These are phyloP conservation scores for Amaranthus tricolor DNA, from an alignment of 179 eudicot genomes.

Conservation along the genomic window DNA sequence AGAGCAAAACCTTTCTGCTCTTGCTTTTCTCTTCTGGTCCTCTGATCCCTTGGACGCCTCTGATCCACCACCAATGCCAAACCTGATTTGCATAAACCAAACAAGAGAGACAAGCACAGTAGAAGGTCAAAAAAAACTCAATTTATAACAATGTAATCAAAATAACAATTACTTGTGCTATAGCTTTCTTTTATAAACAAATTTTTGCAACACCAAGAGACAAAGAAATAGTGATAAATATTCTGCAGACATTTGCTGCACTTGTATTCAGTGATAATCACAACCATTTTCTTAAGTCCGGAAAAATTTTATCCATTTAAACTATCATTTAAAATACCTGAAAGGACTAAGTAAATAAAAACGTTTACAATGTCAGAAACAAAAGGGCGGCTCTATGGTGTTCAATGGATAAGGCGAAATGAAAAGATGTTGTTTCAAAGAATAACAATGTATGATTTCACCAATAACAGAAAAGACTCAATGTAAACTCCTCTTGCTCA, in stretches of 20 bases:
- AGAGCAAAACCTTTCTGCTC: conserved; percentile 57
- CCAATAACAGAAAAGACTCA: background rate
- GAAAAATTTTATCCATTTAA: too few relatives aligned
- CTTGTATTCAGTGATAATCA: background rate
- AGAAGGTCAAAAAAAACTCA: background rate
- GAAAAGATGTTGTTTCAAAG: too few relatives aligned
- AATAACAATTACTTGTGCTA: background rate
- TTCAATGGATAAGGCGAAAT: background rate
- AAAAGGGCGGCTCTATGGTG: background rate
- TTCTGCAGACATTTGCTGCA: background rate
- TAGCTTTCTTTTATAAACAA: background rate
- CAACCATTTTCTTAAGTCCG: background rate
- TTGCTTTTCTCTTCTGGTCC: conserved; percentile 69
- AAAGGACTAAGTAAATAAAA: too few relatives aligned
- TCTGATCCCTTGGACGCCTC: conserved; percentile 48
- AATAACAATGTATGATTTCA: too few relatives aligned
- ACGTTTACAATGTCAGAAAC: background rate
- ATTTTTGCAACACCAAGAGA: background rate
- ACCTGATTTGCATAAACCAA: conserved; percentile 29
- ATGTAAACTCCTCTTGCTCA: background rate
- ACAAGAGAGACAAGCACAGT: background rate
- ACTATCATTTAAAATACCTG: too few relatives aligned
- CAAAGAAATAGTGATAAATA: background rate
- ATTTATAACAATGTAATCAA: background rate
- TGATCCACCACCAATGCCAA: conserved; percentile 46